Conservation (phyloP, 2,329 filamentous ascomycete genomes). For the Chaetomium globosum region DNA sequence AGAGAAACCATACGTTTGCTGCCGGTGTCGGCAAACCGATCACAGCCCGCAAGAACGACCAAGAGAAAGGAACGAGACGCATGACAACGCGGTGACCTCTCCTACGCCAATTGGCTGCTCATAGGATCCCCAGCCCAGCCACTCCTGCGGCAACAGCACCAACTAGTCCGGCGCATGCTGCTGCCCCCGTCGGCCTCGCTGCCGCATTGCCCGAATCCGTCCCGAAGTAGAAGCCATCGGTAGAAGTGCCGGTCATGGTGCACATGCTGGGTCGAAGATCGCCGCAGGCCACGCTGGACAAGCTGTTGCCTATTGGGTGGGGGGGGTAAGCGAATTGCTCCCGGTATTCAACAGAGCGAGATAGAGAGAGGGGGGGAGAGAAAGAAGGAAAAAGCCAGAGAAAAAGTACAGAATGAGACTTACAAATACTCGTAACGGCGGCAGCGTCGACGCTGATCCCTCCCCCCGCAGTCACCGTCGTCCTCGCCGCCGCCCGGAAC, state of each 20-base stretch:
- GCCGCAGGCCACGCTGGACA: conserved; percentile 57
- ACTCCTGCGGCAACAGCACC: conserved; percentile 36
- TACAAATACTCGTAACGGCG: conserved; percentile 58
- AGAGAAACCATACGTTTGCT: not conserved
- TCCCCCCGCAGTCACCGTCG: conserved; percentile 51
- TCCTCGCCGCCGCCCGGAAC: conserved; percentile 57
- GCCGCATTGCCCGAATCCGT: conserved; percentile 36
- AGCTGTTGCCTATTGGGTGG: conserved; percentile 41
- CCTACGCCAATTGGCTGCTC: not conserved
- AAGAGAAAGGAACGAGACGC: not conserved
- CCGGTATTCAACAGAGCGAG: not conserved
- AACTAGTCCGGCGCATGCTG: conserved; percentile 35
- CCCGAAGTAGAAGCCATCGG: conserved; percentile 37
- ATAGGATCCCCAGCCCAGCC: conserved; percentile 29
- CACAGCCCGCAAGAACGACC: not conserved
- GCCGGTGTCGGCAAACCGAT: not conserved
- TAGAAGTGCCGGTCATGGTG: conserved; percentile 36
- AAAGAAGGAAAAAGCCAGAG: not conserved
- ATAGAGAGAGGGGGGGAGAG: not conserved
- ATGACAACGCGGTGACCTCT: not conserved
- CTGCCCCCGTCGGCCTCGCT: conserved; percentile 36
- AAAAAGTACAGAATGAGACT: conserved; percentile 22
- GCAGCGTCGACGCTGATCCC: conserved; percentile 46
- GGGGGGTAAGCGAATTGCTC: not conserved
- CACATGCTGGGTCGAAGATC: conserved; percentile 49